Evolutionary conservation across 345 rosid species (phyloP), one percentile per base, ranked within the genome.

Genomic region (Geranium brycei): DNA sequence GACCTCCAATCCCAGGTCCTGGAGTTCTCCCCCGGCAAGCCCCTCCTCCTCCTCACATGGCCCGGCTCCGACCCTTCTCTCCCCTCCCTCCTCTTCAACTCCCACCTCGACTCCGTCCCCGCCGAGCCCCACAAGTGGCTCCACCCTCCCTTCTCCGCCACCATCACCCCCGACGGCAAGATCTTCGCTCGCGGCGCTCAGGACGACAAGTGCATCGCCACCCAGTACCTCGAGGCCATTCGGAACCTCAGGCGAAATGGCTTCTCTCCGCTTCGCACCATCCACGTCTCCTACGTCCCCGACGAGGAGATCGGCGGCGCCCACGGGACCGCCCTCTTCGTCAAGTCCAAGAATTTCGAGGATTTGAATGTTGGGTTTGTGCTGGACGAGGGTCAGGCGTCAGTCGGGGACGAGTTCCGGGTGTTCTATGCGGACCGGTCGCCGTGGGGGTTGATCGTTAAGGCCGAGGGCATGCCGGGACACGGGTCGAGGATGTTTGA

Each of bases 41-140:
- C 90, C 3, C 57, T 84, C 32, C 78, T 87, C 17, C 72, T 89
- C 1, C 35, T 91, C 19, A 84, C 92, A 19, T 91, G 98, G 96
- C 69, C 75, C 0, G 98, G 95, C 53, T 78, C 92, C 1, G 47
- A 85, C 69, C 88, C 91, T 15, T 71, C 85, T 17, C 89, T 89
- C 19, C 85, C 87, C 35, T 89, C 91, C 0, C 51, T 91, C 41
- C 85, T 91, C 65, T 77, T 91, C 73, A 91, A 89, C 77, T 89
- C 98, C 71, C 96, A 91, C 67, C 87, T 91, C 77, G 98, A 91
- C 65, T 91, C 96, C 55, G 98, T 91, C 72, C 96, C 96, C 1
- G 86, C 82, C 12, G 96, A 92, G 63, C 80, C 86, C 17, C 70
- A 81, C 41, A 87, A 85, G 65, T 89, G 96, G 98, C n/a, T 60